Evolutionary conservation across 2,329 filamentous ascomycete genomes (phyloP).

Genomic region (Cladosporium sp.): DNA sequence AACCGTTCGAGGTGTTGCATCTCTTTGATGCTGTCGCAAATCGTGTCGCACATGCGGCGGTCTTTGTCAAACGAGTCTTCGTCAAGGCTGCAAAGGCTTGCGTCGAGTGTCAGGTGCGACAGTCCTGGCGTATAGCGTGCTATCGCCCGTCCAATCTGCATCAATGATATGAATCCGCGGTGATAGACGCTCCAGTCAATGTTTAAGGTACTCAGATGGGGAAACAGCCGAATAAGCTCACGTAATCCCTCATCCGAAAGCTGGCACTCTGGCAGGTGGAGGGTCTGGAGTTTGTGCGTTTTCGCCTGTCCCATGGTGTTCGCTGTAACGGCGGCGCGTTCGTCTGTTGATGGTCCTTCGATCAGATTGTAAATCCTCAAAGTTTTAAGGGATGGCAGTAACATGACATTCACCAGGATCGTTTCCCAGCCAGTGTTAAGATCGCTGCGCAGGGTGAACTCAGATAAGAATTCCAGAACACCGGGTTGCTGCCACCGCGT

Average conservation of each 20-base stretch:
- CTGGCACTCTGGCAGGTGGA: neutral
- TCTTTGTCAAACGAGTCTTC: neutral
- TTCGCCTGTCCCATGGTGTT: neutral
- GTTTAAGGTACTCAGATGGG: neutral
- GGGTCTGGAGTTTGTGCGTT: neutral
- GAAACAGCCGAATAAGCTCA: neutral
- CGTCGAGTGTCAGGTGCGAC: neutral
- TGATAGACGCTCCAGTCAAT: neutral
- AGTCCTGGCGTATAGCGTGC: neutral
- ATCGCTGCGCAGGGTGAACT: neutral
- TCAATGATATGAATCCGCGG: neutral
- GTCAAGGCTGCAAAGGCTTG: neutral
- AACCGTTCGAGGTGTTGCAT: neutral
- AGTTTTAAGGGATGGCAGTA: neutral
- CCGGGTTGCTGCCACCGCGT: neutral
- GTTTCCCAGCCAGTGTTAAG: neutral
- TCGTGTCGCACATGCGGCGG: neutral
- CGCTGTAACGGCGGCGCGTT: neutral
- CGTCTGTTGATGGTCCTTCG: neutral
- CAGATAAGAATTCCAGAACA: neutral
- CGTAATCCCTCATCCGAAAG: neutral
- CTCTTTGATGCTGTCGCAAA: neutral
- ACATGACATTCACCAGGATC: neutral
- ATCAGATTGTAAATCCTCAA: neutral
- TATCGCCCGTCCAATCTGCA: neutral